phyloP scores from a whole-genome alignment of 2,329 filamentous ascomycete genomes.

The Xylaria digitata region DNA sequence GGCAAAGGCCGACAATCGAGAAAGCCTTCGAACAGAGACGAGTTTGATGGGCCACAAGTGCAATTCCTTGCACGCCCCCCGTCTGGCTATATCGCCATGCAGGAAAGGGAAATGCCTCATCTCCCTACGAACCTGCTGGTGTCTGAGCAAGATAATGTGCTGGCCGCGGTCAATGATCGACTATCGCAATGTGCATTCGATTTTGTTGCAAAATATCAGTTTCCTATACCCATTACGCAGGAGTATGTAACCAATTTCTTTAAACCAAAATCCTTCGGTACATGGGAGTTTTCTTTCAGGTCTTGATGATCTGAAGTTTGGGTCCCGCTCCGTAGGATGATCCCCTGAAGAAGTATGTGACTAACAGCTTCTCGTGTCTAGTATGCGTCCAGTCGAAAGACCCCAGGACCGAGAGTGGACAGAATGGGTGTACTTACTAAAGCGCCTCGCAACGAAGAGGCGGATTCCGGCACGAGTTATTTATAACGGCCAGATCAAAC shows the following conservation, averaged over 20 bases:
- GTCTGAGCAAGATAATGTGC: conserved; percentile 85
- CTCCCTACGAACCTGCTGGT: conserved; percentile 85
- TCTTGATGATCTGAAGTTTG: background rate
- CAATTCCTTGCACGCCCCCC: conserved; percentile 81
- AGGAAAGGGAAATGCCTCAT: conserved; percentile 83
- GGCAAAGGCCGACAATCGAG: conserved; percentile 69
- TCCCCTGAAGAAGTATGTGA: background rate
- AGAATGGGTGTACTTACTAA: conserved; percentile 90
- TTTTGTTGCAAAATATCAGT: conserved; percentile 91
- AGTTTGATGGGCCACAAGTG: conserved; percentile 84
- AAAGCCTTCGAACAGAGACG: conserved; percentile 83
- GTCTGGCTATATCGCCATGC: conserved; percentile 76
- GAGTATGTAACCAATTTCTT: conserved; percentile 56
- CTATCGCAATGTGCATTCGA: conserved; percentile 88
- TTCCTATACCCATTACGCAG: conserved; percentile 84
- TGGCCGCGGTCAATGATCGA: conserved; percentile 84
- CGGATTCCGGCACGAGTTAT: conserved; percentile 85
- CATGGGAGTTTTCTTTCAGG: background rate
- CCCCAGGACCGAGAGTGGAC: conserved; percentile 75
- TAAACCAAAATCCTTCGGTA: background rate
- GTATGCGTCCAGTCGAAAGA: conserved; percentile 70
- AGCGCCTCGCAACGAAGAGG: conserved; percentile 85
- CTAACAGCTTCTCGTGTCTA: conserved; percentile 27
- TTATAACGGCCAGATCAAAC: conserved; percentile 91
- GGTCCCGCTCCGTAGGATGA: background rate